Evolutionary conservation across 2,329 filamentous ascomycete species (phyloP).

Genomic region (Monosporascus sp.): DNA sequence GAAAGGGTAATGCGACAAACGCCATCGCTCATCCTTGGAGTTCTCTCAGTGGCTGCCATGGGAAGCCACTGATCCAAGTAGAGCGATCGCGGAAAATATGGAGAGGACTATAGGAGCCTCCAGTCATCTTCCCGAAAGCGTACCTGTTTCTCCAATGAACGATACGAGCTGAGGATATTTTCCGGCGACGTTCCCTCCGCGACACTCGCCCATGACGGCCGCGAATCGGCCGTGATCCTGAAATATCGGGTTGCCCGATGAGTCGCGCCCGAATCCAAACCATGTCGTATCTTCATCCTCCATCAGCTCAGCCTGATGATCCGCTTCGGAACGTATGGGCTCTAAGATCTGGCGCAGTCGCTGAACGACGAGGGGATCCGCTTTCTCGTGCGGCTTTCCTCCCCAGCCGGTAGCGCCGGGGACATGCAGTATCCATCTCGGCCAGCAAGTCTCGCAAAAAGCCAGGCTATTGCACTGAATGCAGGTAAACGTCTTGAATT

Average conservation of each 20-base stretch:
- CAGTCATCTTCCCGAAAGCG: background rate
- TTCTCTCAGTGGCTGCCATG: background rate
- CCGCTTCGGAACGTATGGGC: constrained; percentile 24
- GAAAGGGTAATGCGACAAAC: background rate
- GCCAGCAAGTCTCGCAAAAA: constrained; percentile 27
- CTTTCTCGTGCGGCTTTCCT: constrained; percentile 28
- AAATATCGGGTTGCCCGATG: constrained; percentile 21
- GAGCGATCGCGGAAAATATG: background rate
- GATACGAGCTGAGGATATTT: constrained; percentile 35
- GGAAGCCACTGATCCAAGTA: background rate
- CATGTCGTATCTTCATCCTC: constrained; percentile 29
- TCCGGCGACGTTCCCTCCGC: constrained; percentile 20
- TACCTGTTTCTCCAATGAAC: constrained; percentile 38
- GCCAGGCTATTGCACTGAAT: constrained; percentile 29
- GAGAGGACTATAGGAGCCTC: background rate
- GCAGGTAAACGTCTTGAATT: constrained; percentile 24
- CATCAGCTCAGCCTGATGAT: constrained; percentile 26
- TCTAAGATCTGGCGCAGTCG: constrained; percentile 28
- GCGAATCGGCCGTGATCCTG: constrained; percentile 36
- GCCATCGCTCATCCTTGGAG: background rate
- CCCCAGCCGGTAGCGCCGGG: constrained; percentile 25
- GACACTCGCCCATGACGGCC: constrained; percentile 32
- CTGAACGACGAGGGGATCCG: constrained; percentile 24
- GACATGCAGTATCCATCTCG: constrained; percentile 25
- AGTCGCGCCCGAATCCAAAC: constrained; percentile 29